Conservation (phyloP, 2,329 filamentous ascomycete genomes). For the Colletotrichum tabaci region DNA sequence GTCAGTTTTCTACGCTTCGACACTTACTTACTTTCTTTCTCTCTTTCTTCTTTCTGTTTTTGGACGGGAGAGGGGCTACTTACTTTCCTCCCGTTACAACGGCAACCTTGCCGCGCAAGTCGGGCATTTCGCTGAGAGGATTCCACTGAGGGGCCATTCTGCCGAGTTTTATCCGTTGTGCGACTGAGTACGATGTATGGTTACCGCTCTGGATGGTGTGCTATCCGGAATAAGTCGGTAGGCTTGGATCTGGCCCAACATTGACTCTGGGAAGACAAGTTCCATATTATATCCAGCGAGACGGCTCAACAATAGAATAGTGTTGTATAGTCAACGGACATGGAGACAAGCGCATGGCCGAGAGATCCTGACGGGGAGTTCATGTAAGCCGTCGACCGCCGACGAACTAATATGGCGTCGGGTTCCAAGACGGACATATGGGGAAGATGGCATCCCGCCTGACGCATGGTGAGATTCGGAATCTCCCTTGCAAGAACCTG, state of each 20-base stretch:
- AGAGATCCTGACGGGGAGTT: background rate
- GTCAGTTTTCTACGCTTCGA: background rate
- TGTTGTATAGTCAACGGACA: background rate
- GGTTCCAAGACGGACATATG: background rate
- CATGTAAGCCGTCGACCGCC: background rate
- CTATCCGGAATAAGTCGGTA: background rate
- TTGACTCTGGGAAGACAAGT: background rate
- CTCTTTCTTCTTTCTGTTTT: no score
- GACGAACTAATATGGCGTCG: background rate
- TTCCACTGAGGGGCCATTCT: background rate
- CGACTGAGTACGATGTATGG: no score
- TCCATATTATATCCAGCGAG: background rate
- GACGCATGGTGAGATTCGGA: background rate
- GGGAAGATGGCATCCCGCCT: background rate
- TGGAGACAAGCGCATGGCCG: background rate
- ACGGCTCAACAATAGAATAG: background rate
- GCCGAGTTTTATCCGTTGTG: background rate
- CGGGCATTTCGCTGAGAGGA: constrained; percentile 33
- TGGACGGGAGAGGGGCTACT: background rate
- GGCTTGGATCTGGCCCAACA: background rate
- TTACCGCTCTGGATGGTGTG: background rate
- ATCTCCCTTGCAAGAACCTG: no score
- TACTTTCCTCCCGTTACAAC: constrained; percentile 48
- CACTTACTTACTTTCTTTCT: no score
- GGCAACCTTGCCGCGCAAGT: constrained; percentile 44